Evolutionary conservation across 2,329 filamentous ascomycete species (phyloP).

Genomic region (Venturia aucupariae): DNA sequence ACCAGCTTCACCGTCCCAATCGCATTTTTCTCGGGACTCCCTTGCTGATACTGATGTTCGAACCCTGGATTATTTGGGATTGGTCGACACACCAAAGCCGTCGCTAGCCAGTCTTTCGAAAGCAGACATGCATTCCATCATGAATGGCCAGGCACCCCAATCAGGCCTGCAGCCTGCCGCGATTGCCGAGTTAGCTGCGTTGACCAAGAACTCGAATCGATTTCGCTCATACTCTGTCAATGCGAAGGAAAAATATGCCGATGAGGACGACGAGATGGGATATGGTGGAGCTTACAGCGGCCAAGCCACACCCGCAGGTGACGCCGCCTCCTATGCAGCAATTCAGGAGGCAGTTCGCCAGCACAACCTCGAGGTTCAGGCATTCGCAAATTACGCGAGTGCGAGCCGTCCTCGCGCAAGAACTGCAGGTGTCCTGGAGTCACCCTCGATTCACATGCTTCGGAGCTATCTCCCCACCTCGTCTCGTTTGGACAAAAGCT

Average conservation of each 20-base stretch:
- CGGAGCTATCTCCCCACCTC: conserved; percentile 69
- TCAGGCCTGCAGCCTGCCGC: conserved; percentile 48
- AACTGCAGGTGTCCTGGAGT: conserved; percentile 85
- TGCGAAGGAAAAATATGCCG: conserved; percentile 93
- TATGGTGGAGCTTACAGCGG: conserved; percentile 51
- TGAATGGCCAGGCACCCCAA: conserved; percentile 38
- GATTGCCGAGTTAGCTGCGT: conserved; percentile 64
- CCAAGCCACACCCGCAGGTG: conserved; percentile 46
- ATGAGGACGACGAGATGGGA: conserved; percentile 66
- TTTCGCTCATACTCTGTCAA: conserved; percentile 98
- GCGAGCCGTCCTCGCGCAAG: conserved; percentile 76
- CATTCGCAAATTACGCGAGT: conserved; percentile 77
- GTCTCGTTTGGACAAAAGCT: conserved; percentile 64
- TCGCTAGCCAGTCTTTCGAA: conserved; percentile 61
- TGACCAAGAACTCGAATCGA: conserved; percentile 64
- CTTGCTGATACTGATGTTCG: conserved; percentile 80
- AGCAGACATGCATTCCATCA: conserved; percentile 33
- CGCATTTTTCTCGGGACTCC: conserved; percentile 77
- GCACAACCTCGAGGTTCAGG: conserved; percentile 88
- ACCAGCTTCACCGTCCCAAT: conserved; percentile 77
- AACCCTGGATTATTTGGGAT: conserved; percentile 88
- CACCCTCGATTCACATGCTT: conserved; percentile 54
- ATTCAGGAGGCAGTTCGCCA: conserved; percentile 70
- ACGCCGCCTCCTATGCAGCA: conserved; percentile 49
- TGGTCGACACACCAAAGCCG: conserved; percentile 87